Conservation (phyloP, 495 filamentous ascomycete genomes). For the Evansstolkia leycettana region DNA sequence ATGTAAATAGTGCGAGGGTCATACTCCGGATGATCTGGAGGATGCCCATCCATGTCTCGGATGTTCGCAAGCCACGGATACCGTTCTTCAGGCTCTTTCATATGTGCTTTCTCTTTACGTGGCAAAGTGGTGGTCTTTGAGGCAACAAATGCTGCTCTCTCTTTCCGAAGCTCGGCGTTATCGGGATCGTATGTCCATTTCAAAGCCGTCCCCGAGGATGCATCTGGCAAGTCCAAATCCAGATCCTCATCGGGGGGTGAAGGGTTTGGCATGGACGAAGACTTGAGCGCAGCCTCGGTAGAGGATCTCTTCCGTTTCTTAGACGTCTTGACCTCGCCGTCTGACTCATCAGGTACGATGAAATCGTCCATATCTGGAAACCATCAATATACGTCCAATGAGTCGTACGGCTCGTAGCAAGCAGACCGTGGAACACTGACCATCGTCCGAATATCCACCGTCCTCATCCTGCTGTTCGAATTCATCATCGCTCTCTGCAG, state of each 20-base stretch:
- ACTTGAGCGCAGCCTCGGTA: conserved; percentile 38
- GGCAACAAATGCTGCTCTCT: conserved; percentile 26
- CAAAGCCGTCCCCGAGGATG: conserved; percentile 60
- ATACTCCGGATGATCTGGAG: conserved; percentile 73
- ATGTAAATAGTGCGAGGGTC: conserved; percentile 88
- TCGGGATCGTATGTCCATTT: conserved; percentile 82
- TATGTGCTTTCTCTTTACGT: conserved; percentile 63
- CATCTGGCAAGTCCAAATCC: conserved; percentile 34
- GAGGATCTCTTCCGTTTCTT: conserved; percentile 64
- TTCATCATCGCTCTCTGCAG: conserved; percentile 52
- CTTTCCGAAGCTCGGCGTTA: conserved; percentile 48
- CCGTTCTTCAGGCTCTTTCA: conserved; percentile 65
- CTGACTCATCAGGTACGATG: conserved; percentile 65
- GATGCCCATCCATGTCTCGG: conserved; percentile 69
- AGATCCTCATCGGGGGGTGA: conserved; percentile 39
- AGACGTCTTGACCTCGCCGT: conserved; percentile 54
- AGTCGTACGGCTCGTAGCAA: too few relatives aligned
- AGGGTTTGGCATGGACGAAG: conserved; percentile 36
- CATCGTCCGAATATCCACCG: conserved; percentile 43
- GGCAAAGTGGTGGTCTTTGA: conserved; percentile 36
- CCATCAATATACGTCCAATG: conserved; percentile 10
- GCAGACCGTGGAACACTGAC: conserved; percentile 44
- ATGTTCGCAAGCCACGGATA: conserved; percentile 84
- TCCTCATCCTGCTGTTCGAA: conserved; percentile 46
- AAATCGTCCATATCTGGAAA: conserved; percentile 69